phyloP scores from a whole-genome alignment of 139 green algal species.

The Monoraphidium neglectum region DNA sequence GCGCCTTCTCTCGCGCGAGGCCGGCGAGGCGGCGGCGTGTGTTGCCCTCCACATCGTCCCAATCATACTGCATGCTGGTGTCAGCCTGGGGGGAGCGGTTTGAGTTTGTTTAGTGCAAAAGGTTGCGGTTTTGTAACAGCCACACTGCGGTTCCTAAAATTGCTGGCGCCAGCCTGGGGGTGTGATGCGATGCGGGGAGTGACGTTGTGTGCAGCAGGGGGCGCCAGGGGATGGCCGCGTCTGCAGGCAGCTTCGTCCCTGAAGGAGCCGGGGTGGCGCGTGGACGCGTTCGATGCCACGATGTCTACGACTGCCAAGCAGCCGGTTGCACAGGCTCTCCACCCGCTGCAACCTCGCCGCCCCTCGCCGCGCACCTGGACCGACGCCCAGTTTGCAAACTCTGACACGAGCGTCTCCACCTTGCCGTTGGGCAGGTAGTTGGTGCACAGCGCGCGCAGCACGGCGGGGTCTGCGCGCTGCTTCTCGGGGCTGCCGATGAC shows the following conservation, averaged over 20 bases:
- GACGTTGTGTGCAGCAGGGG: not conserved
- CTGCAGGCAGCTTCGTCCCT: not conserved
- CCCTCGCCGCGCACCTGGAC: constrained; percentile 46
- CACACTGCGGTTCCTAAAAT: too few species aligned
- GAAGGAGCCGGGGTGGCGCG: too few species aligned
- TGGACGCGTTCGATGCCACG: too few species aligned
- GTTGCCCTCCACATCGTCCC: constrained; percentile 74
- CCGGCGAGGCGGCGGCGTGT: constrained; percentile 58
- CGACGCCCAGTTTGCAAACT: constrained; percentile 72
- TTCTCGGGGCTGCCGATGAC: constrained; percentile 81
- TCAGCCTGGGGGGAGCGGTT: constrained; percentile 34
- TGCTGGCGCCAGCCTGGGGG: too few species aligned
- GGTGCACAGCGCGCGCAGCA: constrained; percentile 77
- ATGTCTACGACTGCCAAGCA: too few species aligned
- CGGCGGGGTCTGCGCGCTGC: constrained; percentile 79
- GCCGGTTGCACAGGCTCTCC: not conserved
- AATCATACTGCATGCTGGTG: constrained; percentile 67
- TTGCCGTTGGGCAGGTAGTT: constrained; percentile 77
- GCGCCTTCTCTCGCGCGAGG: constrained; percentile 65
- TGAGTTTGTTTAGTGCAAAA: too few species aligned
- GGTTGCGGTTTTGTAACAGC: not conserved
- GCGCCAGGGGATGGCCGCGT: not conserved
- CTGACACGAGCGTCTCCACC: constrained; percentile 59
- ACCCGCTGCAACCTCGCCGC: too few species aligned
- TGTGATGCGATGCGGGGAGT: too few species aligned